Conservation (phyloP, 768 basidiomycete genomes). For the Leccinum incarnatum region DNA sequence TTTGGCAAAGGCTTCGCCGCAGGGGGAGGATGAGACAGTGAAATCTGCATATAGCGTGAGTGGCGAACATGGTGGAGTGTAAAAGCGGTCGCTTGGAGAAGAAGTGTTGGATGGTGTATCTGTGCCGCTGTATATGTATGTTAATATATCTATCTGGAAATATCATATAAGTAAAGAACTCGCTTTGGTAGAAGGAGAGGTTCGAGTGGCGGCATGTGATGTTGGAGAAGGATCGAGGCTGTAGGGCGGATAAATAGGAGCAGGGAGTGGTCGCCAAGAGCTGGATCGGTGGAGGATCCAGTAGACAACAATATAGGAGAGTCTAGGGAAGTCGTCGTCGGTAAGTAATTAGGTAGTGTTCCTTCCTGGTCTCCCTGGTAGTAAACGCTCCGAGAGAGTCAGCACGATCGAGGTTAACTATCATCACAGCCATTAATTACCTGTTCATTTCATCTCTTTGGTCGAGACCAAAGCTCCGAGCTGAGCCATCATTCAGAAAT, state of each 20-base stretch:
- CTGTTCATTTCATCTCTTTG: not conserved
- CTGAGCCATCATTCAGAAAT: not conserved
- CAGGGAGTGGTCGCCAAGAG: conserved; percentile 12
- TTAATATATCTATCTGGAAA: not conserved
- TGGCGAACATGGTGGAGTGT: not conserved
- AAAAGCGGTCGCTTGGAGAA: not conserved
- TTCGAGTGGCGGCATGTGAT: not conserved
- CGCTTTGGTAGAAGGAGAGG: not conserved
- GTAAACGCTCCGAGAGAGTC: not conserved
- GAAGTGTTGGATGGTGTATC: not conserved
- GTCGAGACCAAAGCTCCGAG: not conserved
- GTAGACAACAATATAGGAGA: no score
- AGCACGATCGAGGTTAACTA: not conserved
- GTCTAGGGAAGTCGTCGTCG: no score
- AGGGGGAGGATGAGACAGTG: no score
- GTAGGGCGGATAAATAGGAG: no score
- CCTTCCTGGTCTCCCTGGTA: no score
- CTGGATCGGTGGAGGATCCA: not conserved
- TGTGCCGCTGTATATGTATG: not conserved
- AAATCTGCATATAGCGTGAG: not conserved
- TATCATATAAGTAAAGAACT: not conserved
- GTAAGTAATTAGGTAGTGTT: no score
- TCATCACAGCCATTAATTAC: not conserved
- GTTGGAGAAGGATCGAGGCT: no score
- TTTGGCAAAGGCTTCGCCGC: no score